Evolutionary conservation across 805 yeast genomes (phyloP).

Genomic region (Metschnikowia noctiluminum): DNA sequence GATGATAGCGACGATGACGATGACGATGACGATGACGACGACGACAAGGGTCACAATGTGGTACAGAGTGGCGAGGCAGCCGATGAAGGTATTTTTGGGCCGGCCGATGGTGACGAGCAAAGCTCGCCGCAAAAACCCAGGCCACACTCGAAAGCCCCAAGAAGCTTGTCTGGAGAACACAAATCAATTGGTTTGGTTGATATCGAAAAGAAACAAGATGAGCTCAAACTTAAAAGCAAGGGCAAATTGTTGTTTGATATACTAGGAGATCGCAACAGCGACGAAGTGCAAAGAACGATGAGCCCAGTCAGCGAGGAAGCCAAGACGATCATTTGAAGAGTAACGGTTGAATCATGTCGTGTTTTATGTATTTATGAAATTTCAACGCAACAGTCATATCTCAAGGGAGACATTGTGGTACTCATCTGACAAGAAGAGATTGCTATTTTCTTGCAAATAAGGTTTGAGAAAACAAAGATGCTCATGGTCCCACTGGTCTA

Average conservation of each 20-base stretch:
- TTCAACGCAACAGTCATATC: neutral
- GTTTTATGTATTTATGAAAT: neutral
- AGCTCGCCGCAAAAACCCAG: neutral
- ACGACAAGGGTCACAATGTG: constrained; percentile 12
- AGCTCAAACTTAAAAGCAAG: constrained; percentile 1
- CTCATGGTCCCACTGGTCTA: constrained; percentile 13
- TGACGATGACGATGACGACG: constrained; percentile 38
- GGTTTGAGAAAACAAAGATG: constrained; percentile 12
- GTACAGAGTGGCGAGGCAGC: neutral
- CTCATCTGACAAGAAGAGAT: constrained; percentile 2
- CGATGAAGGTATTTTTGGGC: constrained; percentile 5
- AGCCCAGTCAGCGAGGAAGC: constrained; percentile 17
- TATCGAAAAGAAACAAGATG: constrained; percentile 3
- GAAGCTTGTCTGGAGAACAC: neutral
- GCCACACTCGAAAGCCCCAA: neutral
- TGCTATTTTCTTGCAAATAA: neutral
- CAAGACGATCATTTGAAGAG: constrained; percentile 12
- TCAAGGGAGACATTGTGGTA: neutral
- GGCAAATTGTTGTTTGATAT: neutral
- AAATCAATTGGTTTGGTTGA: neutral
- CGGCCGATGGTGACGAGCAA: constrained; percentile 1
- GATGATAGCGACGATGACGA: constrained; percentile 39
- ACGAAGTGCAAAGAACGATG: constrained; percentile 13
- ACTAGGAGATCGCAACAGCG: constrained; percentile 2
- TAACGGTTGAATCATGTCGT: too few relatives aligned